Evolutionary conservation across 2,329 filamentous ascomycete genomes (phyloP).

Genomic region (Sphaerostilbella broomeana): DNA sequence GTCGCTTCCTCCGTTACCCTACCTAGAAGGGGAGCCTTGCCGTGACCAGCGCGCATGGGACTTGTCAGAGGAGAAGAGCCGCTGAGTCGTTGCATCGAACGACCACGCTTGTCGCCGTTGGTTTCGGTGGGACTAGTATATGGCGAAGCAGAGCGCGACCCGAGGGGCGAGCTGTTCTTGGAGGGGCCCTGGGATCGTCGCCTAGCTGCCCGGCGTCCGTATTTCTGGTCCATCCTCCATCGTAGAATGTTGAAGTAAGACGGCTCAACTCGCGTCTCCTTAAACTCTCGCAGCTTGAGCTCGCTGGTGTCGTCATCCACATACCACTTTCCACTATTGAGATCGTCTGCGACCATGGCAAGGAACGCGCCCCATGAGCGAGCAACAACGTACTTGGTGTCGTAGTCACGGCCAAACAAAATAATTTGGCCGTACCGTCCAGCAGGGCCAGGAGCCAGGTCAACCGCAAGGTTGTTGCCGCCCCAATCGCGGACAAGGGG

Average conservation of each 20-base stretch:
- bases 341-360: constrained; percentile 80
- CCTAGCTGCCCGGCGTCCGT: constrained; percentile 59
- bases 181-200: constrained; percentile 44
- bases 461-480: constrained; percentile 92
- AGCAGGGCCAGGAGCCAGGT: constrained; percentile 81
- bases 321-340: constrained; percentile 81
- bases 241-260: constrained; percentile 90
- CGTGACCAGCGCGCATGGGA: constrained; percentile 58
- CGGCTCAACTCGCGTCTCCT: constrained; percentile 80
- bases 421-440: constrained; percentile 97
- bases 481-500: constrained; percentile 96
- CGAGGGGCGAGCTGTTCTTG: constrained; percentile 40
- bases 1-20: constrained; percentile 64
- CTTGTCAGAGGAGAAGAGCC: constrained; percentile 57
- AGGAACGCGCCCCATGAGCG: constrained; percentile 87
- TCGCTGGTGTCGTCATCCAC: constrained; percentile 90
- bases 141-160: constrained; percentile 47
- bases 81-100: constrained; percentile 63
- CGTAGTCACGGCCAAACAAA: constrained; percentile 93
- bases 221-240: constrained; percentile 94
- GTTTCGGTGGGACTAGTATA: constrained; percentile 61
- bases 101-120: constrained; percentile 56
- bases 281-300: constrained; percentile 89
- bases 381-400: constrained; percentile 95
- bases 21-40: constrained; percentile 65